Conservation (phyloP, 345 rosid genomes). For the Angophora floribunda region DNA sequence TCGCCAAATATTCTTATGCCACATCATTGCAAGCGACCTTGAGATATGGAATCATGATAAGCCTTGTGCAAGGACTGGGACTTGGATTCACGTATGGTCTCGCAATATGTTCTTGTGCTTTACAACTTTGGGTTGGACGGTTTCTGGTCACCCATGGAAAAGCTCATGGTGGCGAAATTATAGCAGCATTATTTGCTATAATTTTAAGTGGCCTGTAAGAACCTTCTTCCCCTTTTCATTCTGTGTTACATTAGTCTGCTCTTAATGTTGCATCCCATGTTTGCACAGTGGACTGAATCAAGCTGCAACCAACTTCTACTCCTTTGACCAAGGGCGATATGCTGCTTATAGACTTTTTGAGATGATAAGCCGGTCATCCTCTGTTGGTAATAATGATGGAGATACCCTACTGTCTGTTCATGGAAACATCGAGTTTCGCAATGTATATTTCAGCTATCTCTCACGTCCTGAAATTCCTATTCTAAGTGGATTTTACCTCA, state of each 20-base stretch:
- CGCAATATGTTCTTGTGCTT: constrained; percentile 94
- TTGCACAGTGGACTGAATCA: constrained; percentile 82
- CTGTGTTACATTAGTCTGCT: not conserved
- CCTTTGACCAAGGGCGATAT: constrained; percentile 98
- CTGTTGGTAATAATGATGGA: constrained; percentile 72
- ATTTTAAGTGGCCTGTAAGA: constrained; percentile 99
- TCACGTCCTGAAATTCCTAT: constrained; percentile 98
- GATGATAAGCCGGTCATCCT: constrained; percentile 95
- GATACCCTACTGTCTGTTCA: constrained; percentile 38
- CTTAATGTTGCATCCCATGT: not conserved
- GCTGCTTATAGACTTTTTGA: constrained; percentile 98
- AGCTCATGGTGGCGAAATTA: constrained; percentile 89
- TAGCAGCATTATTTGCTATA: constrained; percentile 84
- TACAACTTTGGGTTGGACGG: constrained; percentile 94
- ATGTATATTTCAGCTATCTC: constrained; percentile 96
- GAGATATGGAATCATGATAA: constrained; percentile 85
- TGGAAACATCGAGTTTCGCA: constrained; percentile 97
- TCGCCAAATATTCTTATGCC: constrained; percentile 95
- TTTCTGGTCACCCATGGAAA: constrained; percentile 43
- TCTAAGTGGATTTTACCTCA: constrained; percentile 95
- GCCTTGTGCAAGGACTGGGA: constrained; percentile 99
- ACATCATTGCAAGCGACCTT: constrained; percentile 94
- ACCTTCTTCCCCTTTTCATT: constrained; percentile 6
- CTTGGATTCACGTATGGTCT: constrained; percentile 99
- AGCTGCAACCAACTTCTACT: constrained; percentile 97